Base-by-base conservation (phyloP, 169 alveolate genomes). In the Eimeria brunetti region DNA sequence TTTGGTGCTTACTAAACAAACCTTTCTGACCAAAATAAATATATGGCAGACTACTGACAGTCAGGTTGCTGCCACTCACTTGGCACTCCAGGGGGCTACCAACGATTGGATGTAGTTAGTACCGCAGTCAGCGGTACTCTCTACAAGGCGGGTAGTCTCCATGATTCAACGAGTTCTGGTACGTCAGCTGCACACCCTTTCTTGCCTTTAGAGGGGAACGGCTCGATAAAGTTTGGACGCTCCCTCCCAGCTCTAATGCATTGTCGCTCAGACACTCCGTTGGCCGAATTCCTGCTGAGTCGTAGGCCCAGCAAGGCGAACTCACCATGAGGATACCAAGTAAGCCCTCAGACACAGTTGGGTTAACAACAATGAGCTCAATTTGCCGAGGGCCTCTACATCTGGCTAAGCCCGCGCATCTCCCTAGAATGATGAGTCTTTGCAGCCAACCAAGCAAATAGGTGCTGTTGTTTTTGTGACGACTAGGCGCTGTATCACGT, bases 121-220 rank as follows among this genome's bases (percentile, higher is more conserved):
- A 33, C 92, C 81, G 92, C 92, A 85, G 0, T 60, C 60, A 62
- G 92, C 92, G 58, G 92, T 64, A 53, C 30, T 24, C 58, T 11
- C 56, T 22, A 12, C 75, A 36, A n/a, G 53, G 56, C 75, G 20
- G 56, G 12, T 36, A 75, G 41, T 22, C 2, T 56, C 76, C 90
- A 83, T 83, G 22, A 22, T 83, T 33, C 9, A 78, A 20, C 0
- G 56, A 0, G 56, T 16, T 33, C 18, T 6, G 53, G 24, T 73
- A 38, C 8, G 46, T 30, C 78, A 73, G 83, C 83, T 73, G 51
- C 53, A 73, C 33, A 1, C 56, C 83, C 83, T 73, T 73, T 20
- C 56, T 22, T 7, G 83, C 83, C 9, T 36, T 38, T 73, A 73
- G 11, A 73, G 33, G 38, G 12, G 18, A 20, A 36, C 20, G 51